phyloP scores from a whole-genome alignment of 352 stramenopile genomes.

The Pythium aphanidermatum region DNA sequence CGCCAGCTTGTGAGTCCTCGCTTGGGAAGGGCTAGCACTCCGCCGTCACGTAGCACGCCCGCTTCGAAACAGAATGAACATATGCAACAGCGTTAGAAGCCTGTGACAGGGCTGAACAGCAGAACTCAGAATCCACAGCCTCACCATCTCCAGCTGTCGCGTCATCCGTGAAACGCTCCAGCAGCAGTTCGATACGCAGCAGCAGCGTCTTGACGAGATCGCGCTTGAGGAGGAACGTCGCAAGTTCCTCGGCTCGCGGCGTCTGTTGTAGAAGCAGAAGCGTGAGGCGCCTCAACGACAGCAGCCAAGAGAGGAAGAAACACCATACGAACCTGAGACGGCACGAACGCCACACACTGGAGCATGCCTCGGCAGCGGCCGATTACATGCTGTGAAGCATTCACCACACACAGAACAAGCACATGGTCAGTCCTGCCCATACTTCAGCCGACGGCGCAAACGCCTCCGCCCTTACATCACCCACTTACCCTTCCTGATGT shows the following conservation, averaged over 20 bases:
- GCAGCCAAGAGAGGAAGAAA: neutral
- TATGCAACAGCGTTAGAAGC: too few species aligned
- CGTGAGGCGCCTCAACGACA: neutral
- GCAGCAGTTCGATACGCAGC: slow-evolving; percentile 45
- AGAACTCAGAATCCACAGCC: too few species aligned
- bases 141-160: slow-evolving; percentile 17
- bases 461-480: too few species aligned
- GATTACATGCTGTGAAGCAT: slow-evolving; percentile 14
- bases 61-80: slow-evolving; percentile 7
- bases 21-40: slow-evolving; percentile 34
- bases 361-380: slow-evolving; percentile 43
- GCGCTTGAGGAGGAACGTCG: slow-evolving; percentile 48
- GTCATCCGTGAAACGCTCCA: slow-evolving; percentile 37
- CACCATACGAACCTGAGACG: slow-evolving; percentile 10
- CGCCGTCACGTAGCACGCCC: slow-evolving; percentile 28
- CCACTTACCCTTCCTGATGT: too few species aligned
- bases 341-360: slow-evolving; percentile 47
- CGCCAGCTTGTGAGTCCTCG: slow-evolving; percentile 39
- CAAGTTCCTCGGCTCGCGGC: slow-evolving; percentile 26
- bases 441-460: too few species aligned
- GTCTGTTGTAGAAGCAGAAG: slow-evolving; percentile 13
- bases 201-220: slow-evolving; percentile 64
- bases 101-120: too few species aligned
- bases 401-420: neutral
- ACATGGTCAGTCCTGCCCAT: too few species aligned